Conservation (phyloP, 1,139 yeast species). For the Komagataea norvegica region DNA sequence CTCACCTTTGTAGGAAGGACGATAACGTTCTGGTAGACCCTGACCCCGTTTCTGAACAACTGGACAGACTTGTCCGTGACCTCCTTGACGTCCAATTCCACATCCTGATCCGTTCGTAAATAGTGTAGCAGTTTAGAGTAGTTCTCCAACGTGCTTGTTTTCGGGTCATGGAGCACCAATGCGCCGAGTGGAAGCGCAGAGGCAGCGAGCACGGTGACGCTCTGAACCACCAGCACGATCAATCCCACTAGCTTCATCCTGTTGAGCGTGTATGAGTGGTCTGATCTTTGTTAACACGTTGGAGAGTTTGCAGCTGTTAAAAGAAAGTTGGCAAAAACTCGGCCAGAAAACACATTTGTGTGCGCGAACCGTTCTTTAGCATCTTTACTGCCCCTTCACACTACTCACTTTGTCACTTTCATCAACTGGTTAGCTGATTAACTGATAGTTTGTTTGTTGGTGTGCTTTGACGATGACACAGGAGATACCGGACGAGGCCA, state of each 20-base stretch:
- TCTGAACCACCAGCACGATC: slow-evolving; percentile 5
- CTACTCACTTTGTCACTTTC: too few relatives aligned
- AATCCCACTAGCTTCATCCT: slow-evolving; percentile 9
- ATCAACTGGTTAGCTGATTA: too few relatives aligned
- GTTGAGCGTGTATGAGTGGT: too few relatives aligned
- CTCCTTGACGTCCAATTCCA: slow-evolving; percentile 13
- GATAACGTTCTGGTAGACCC: slow-evolving; percentile 48
- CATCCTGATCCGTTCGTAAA: slow-evolving; percentile 1
- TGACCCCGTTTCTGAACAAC: slow-evolving; percentile 39
- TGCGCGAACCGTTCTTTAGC: too few relatives aligned
- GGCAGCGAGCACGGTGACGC: not conserved
- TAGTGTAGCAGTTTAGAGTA: slow-evolving; percentile 5
- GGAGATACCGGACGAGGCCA: slow-evolving; percentile 7
- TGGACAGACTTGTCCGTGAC: slow-evolving; percentile 26
- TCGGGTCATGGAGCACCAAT: slow-evolving; percentile 35
- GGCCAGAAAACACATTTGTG: too few relatives aligned
- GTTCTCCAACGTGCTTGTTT: slow-evolving; percentile 21
- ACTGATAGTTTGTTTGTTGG: too few relatives aligned
- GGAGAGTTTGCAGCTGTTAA: too few relatives aligned
- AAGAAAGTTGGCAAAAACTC: too few relatives aligned
- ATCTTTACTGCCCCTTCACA: too few relatives aligned
- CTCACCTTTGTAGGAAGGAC: slow-evolving; percentile 47
- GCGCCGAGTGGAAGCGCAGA: slow-evolving; percentile 21
- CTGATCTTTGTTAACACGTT: too few relatives aligned
- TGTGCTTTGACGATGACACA: slow-evolving; percentile 13